phyloP scores from a whole-genome alignment of 805 yeast species.

The Nakazawaea pomicola region DNA sequence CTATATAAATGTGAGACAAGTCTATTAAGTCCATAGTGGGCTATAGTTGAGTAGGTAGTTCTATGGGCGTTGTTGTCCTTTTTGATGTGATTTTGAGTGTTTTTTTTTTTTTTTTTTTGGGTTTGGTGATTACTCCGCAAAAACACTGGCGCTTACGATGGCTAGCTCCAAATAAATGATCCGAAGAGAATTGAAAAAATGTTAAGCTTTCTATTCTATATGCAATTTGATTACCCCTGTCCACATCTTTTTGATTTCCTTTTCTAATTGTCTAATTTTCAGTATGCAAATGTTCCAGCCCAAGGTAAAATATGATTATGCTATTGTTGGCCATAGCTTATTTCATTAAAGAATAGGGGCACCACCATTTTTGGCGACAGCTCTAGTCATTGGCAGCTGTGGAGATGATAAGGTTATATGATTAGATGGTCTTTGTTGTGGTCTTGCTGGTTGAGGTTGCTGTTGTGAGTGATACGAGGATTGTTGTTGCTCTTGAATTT shows the following conservation, averaged over 20 bases:
- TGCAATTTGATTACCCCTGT: too few species aligned
- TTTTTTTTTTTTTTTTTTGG: not conserved
- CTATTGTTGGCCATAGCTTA: too few species aligned
- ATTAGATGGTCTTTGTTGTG: not conserved
- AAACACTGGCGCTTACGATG: too few species aligned
- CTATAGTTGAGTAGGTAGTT: not conserved
- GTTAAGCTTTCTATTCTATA: too few species aligned
- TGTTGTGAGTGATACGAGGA: not conserved
- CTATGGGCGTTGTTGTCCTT: not conserved
- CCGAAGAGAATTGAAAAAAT: too few species aligned
- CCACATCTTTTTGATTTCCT: too few species aligned
- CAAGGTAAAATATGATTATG: too few species aligned
- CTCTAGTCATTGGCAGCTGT: slow-evolving; percentile 11
- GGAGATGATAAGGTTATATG: slow-evolving; percentile 1
- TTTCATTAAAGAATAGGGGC: slow-evolving; percentile 1
- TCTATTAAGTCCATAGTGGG: slow-evolving; percentile 41
- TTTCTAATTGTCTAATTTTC: too few species aligned
- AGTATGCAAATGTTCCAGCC: too few species aligned
- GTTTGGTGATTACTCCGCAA: too few species aligned
- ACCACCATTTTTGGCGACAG: slow-evolving; percentile 11
- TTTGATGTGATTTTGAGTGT: not conserved
- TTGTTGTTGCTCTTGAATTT: not conserved
- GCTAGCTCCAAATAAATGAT: too few species aligned
- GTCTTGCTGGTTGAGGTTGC: slow-evolving; percentile 2
- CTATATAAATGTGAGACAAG: slow-evolving; percentile 39